Conservation (phyloP, 345 rosid genomes). For the Citrus mangshanensis region DNA sequence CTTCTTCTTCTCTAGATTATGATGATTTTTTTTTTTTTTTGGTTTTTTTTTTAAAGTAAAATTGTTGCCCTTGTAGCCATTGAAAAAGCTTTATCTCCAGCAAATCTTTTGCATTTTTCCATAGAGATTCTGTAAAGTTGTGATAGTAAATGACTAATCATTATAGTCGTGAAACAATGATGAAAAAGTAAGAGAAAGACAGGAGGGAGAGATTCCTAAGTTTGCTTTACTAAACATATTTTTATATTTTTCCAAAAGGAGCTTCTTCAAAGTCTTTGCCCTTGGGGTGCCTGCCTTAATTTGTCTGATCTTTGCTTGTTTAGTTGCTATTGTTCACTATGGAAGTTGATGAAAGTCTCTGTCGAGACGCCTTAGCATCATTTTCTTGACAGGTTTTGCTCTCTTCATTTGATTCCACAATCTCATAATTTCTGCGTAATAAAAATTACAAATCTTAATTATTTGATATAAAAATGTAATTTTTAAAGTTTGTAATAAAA, state of each 20-base stretch:
- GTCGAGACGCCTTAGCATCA: background rate
- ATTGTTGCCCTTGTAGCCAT: background rate
- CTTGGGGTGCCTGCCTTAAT: background rate
- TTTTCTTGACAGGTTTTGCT: background rate
- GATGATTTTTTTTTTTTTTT: background rate
- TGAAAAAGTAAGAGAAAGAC: conserved; percentile 13
- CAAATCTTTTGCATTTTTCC: conserved; percentile 30
- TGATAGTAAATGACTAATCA: conserved; percentile 32
- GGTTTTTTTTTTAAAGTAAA: background rate
- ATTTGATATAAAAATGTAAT: too few species aligned
- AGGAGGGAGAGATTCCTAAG: conserved; percentile 19
- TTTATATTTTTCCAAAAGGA: conserved; percentile 1
- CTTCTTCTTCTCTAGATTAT: background rate
- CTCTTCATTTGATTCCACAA: background rate
- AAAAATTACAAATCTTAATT: too few species aligned
- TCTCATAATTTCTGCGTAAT: too few species aligned
- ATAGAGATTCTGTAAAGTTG: conserved; percentile 35
- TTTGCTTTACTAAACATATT: background rate
- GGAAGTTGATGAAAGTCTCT: conserved; percentile 2
- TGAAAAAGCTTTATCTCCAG: conserved; percentile 2
- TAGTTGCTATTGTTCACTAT: conserved; percentile 7
- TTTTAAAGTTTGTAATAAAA: too few species aligned
- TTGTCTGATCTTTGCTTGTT: background rate
- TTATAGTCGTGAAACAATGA: conserved; percentile 33
- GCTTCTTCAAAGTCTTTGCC: background rate